These are phyloP conservation scores for Cicer bijugum DNA, from an alignment of 306 rosid genomes.

Conservation along the genomic window DNA sequence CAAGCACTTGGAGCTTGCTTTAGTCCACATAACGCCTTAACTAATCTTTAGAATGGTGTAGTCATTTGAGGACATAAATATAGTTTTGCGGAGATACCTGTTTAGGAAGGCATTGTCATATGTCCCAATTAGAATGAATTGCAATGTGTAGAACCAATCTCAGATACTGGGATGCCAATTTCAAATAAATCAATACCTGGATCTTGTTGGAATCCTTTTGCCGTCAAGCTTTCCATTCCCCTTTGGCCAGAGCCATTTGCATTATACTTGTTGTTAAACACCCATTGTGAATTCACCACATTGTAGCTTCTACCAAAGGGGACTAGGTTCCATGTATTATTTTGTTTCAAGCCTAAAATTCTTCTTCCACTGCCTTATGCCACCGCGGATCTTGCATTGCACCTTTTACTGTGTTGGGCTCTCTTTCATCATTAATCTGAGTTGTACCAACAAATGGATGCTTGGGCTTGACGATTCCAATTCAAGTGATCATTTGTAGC, in stretches of 20 bases:
- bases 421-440: not conserved
- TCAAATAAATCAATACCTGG: not conserved
- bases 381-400: not conserved
- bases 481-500: too few species aligned
- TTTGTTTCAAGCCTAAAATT: not conserved
- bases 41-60: not conserved
- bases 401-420: not conserved
- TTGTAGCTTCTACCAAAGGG: not conserved
- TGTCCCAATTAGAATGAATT: not conserved
- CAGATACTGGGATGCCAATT: not conserved
- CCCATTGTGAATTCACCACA: not conserved
- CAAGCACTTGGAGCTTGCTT: not conserved
- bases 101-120: not conserved
- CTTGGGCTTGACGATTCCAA: not conserved
- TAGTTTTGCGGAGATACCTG: not conserved
- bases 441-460: not conserved
- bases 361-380: not conserved
- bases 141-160: not conserved
- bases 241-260: not conserved
- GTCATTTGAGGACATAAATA: not conserved
- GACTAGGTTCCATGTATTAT: not conserved
- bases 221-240: not conserved
- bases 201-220: not conserved
- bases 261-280: not conserved
- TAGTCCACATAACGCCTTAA: not conserved